Base-by-base conservation (phyloP, 176 grass and related monocot genomes). In the Phoenix roebelenii region DNA sequence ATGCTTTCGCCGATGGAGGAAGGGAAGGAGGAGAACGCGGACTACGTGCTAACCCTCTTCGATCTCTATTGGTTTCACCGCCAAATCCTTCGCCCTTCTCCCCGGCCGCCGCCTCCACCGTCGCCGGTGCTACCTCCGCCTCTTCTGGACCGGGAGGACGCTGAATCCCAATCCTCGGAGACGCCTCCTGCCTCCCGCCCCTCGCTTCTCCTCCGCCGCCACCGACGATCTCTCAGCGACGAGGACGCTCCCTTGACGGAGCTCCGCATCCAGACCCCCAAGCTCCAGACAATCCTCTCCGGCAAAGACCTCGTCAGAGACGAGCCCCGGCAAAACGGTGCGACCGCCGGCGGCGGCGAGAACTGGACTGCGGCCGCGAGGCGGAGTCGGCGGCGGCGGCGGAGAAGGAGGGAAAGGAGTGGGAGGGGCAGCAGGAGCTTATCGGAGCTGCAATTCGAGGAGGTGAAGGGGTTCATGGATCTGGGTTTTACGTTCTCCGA, bases 401-500 rank as follows among this genome's bases (percentile, higher is more conserved):
- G 65, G 35, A 51, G 25, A 29, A n/a, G 9, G 58, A 19, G 59
- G 59, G 20, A 25, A 26, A 60, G 24, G 68, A 59, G 23, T 3
- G 12, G 23, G 56, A 22, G 1, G 48, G 65, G 73, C 24, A 80
- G 72, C 59, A 75, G 76, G 70, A 97, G 93, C 79, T 62, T 92
- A 76, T 78, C 88, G 25, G 87, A 92, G 59, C 70, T 92, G 63
- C 87, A 98, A 67, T 71, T 89, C 72, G 84, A 98, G 76, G 93
- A 98, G 79, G 23, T 98, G 2, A 83, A 89, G 66, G 93, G 84
- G 0, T 62, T 98, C 3, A 73, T 60, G 51, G 93, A 98, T 64
- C 76, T 98, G 17, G 93, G 88, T 0, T 92, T 98, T 55, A 85
- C 79, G 22, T 92, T 98, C 79, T 81, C 87, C 64, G 82, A 92